Conservation (phyloP, 495 filamentous ascomycete species). For the Pyronema domesticum region DNA sequence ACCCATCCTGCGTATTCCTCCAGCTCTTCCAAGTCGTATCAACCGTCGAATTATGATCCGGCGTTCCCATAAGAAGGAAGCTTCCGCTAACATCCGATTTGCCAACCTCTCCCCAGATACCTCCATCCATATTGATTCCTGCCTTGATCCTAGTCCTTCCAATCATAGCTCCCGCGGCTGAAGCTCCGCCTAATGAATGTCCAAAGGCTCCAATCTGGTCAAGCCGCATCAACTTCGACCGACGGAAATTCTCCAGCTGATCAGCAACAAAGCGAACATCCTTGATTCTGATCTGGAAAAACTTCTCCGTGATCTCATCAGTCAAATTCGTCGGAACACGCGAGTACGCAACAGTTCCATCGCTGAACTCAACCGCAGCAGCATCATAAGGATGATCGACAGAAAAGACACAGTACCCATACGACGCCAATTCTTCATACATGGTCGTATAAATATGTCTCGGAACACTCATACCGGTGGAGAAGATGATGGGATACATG, state of each 20-base stretch:
- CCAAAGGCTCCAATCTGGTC: conserved; percentile 29
- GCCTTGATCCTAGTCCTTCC: conserved; percentile 11
- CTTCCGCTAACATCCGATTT: neutral
- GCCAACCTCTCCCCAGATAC: conserved; percentile 20
- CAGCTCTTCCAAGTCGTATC: conserved; percentile 5
- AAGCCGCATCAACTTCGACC: neutral
- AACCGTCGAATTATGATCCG: conserved; percentile 7
- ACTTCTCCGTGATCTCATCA: neutral
- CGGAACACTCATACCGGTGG: conserved; percentile 24
- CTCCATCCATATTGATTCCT: conserved; percentile 34
- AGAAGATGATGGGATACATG: conserved; percentile 26
- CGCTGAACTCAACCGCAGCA: conserved; percentile 32
- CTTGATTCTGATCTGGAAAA: neutral
- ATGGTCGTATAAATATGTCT: conserved; percentile 29
- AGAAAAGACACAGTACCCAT: conserved; percentile 32
- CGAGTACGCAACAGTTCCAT: neutral
- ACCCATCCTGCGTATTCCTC: conserved; percentile 7
- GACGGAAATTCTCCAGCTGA: conserved; percentile 5
- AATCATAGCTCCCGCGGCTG: conserved; percentile 28
- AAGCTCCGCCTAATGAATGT: conserved; percentile 38
- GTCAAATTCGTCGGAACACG: neutral
- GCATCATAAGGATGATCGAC: conserved; percentile 37
- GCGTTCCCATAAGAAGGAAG: conserved; percentile 25
- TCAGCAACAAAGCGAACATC: neutral
- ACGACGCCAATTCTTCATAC: conserved; percentile 29